Base-by-base conservation (phyloP, 441 rosid species). In the Aleurites moluccanus region DNA sequence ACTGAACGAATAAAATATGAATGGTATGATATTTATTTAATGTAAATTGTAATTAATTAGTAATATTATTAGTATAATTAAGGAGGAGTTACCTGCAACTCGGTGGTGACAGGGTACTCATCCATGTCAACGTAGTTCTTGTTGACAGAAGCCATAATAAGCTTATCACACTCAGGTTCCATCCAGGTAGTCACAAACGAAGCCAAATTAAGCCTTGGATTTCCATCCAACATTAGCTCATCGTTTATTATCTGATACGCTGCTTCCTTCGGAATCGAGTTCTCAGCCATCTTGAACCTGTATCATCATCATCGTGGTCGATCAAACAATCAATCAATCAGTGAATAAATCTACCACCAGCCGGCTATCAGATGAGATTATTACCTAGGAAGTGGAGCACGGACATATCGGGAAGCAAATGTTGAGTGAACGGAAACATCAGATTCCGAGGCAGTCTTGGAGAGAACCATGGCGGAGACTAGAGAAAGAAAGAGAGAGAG, bases 181-280 rank as follows among this genome's bases (percentile, higher is more conserved):
- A 91, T 93, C 98, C 97, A 91, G 4, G 98, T 93, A 0, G 98
- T 91, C 72, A 93, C 98, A 33, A 93, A 91, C 0, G 98, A 93
- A 5, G 97, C 93, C 38, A 89, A 79, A 74, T 89, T 86, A 70
- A 89, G 82, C 85, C 89, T 80, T 3, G 92, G 92, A 68, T 89
- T 89, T 4, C 93, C 91, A 21, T 89, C 91, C 42, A 87, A 84
- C 93, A 89, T 89, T 73, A 87, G 83, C 81, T 89, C 91, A 50
- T 89, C 91, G 76, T 85, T 87, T 15, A 87, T 89, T 79, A 89
- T 88, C 84, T 89, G 93, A 63, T 64, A 86, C 10, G 93, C 91
- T 4, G 93, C 93, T 16, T 87, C 93, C 83, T 88, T 86, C 10
- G 91, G 91, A 66, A 88, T 88, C 50, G 91, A 88, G 40, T 64